Evolutionary conservation across 805 yeast genomes (phyloP).

Genomic region (Ogataea paradorogensis): DNA sequence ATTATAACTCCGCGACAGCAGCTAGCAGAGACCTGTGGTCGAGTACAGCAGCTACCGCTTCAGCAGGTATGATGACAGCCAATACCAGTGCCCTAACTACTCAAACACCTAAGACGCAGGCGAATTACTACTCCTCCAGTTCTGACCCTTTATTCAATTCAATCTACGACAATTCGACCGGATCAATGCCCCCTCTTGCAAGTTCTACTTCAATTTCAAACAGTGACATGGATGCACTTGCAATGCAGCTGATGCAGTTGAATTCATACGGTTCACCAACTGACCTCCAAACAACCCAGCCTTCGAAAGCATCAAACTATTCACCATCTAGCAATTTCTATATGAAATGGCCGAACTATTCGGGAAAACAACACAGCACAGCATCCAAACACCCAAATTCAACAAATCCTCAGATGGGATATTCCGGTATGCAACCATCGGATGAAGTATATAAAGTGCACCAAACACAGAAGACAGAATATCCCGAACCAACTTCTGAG

Average conservation of each 20-base stretch:
- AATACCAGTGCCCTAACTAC: constrained; percentile 11
- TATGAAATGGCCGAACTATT: constrained; percentile 18
- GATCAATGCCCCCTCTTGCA: constrained; percentile 9
- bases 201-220: constrained; percentile 14
- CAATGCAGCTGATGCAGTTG: constrained; percentile 27
- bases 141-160: constrained; percentile 17
- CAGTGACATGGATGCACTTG: constrained; percentile 29
- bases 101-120: constrained; percentile 12
- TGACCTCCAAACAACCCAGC: constrained; percentile 4
- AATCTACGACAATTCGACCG: constrained; percentile 11
- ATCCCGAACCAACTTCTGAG: constrained; percentile 14
- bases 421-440: constrained; percentile 8
- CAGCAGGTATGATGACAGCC: constrained; percentile 15
- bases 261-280: constrained; percentile 14
- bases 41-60: constrained; percentile 15
- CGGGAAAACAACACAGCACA: constrained; percentile 11
- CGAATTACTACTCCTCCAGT: constrained; percentile 11
- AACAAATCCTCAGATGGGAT: constrained; percentile 11
- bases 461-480: constrained; percentile 5
- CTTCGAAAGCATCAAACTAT: constrained; percentile 1
- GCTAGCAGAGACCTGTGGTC: constrained; percentile 22
- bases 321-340: constrained; percentile 12
- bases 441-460: constrained; percentile 2
- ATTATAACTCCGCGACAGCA: constrained; percentile 8
- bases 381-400: constrained; percentile 8